Base-by-base conservation (phyloP, 202 grass and related monocot species). In the Digitaria exilis region DNA sequence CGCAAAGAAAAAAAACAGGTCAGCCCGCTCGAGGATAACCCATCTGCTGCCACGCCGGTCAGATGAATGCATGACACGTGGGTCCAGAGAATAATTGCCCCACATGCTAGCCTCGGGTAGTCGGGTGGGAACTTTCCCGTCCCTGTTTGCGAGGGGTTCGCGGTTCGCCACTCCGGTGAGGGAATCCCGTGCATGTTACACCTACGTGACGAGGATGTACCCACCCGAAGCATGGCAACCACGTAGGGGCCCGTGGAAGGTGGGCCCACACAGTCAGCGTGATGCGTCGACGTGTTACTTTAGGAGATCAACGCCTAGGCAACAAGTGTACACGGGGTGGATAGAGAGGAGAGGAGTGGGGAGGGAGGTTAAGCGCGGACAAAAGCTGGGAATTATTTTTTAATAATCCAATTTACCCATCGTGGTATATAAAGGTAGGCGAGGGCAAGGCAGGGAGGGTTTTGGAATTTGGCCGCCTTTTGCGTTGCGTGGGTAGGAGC, bases 391-490 rank as follows among this genome's bases (percentile, higher is more conserved):
- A 75, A 62, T 69, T 73, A 14, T 32, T 67, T 78, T 31, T 58
- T 73, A 81, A 74, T 78, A 78, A 82, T 52, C 64, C 19, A 35
- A 44, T 80, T 60, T 68, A 43, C 73, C 73, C 9, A 25, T 85
- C 71, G 77, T 29, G 63, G 42, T 89, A 89, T 87, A 87, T 80
- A 83, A 86, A 69, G 79, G 52, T 37, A 79, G 79, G 84, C 73
- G 79, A 82, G 73, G 43, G 41, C 1, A 19, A 54, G 84, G 32
- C 42, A 72, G 30, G 74, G 88, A 86, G 52, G 84, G 69, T 87
- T 84, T 87, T 84, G 88, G 80, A 90, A 70, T 90, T 87, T 80
- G 75, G 80, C 88, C 80, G 61, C 75, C 84, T 73, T 79, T 79
- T 57, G 78, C 73, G 79, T 68, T 80, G 78, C 54, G 77, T 89